A percentile compares a stretch with the other conserved stretches of the same genome.
Conservation (phyloP, 2,329 filamentous ascomycete genomes). For the Verticillium klebahnii region DNA sequence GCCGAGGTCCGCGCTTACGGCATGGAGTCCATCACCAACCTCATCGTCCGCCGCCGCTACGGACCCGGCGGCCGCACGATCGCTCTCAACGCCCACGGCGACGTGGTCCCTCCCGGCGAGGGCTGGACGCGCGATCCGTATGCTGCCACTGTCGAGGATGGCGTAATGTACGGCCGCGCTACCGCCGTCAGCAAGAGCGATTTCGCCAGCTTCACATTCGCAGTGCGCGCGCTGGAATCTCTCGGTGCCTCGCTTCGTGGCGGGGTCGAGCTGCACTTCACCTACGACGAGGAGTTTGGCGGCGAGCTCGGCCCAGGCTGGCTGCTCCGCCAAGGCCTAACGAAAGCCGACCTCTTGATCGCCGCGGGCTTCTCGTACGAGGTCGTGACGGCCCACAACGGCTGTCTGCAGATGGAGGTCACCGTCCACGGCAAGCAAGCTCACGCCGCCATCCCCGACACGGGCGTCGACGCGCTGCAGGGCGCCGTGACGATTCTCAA, state of each 20-base stretch:
- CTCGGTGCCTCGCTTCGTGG: constrained; percentile 1
- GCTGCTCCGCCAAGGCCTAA: constrained; percentile 5
- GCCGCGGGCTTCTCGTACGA: constrained; percentile 10
- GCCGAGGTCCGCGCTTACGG: constrained; percentile 5
- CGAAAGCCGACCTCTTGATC: constrained; percentile 7
- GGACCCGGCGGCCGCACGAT: constrained; percentile 4
- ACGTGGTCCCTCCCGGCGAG: constrained; percentile 7
- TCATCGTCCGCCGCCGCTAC: constrained; percentile 7
- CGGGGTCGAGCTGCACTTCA: constrained; percentile 7
- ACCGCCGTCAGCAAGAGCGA: constrained; percentile 10
- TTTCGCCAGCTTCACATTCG: constrained; percentile 7
- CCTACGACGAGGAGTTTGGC: constrained; percentile 10
- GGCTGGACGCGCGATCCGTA: constrained; percentile 7
- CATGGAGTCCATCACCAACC: constrained; percentile 10
- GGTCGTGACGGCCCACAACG: constrained; percentile 9
- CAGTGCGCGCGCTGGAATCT: constrained; percentile 6
- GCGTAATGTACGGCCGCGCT: constrained; percentile 8
- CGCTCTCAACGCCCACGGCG: constrained; percentile 9
- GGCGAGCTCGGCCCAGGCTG: constrained; percentile 9
- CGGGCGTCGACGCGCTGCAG: constrained; percentile 7
- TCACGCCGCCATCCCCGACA: constrained; percentile 8
- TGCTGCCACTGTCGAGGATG: constrained; percentile 4
- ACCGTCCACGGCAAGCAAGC: constrained; percentile 5
- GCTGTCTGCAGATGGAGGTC: constrained; percentile 9
- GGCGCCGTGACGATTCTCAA: constrained; percentile 7